phyloP scores from a whole-genome alignment of 2,329 filamentous ascomycete species.

The Exophiala oligosperma region DNA sequence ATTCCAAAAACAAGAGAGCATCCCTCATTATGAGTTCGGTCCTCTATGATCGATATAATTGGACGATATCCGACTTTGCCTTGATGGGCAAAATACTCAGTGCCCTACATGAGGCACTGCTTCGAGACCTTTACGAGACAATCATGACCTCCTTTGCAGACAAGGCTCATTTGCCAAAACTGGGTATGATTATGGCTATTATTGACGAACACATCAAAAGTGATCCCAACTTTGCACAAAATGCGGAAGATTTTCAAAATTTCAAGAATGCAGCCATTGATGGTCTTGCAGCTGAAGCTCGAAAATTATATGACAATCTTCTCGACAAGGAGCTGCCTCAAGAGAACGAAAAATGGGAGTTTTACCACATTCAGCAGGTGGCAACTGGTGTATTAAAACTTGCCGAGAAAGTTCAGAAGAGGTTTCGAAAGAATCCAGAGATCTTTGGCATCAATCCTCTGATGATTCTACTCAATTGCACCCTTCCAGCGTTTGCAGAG shows the following conservation, averaged over 20 bases:
- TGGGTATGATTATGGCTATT: slow-evolving; percentile 77
- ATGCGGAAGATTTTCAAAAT: slow-evolving; percentile 67
- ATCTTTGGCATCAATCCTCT: slow-evolving; percentile 75
- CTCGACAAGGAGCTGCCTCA: slow-evolving; percentile 79
- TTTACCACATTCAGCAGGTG: slow-evolving; percentile 84
- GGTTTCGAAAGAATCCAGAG: slow-evolving; percentile 82
- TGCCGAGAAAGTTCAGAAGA: slow-evolving; percentile 85
- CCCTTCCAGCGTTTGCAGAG: slow-evolving; percentile 86
- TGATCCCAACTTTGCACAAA: slow-evolving; percentile 73
- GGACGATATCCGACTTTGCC: slow-evolving; percentile 69
- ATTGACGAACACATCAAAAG: slow-evolving; percentile 78
- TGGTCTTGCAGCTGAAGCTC: slow-evolving; percentile 71
- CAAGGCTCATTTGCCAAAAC: slow-evolving; percentile 69
- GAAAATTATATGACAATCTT: slow-evolving; percentile 75
- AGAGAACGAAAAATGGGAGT: slow-evolving; percentile 81
- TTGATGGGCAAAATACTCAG: slow-evolving; percentile 74
- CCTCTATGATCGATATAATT: slow-evolving; percentile 61
- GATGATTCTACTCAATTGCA: slow-evolving; percentile 74
- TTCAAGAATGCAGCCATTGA: slow-evolving; percentile 73
- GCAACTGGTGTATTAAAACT: slow-evolving; percentile 83
- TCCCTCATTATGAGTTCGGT: slow-evolving; percentile 45
- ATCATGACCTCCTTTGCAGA: slow-evolving; percentile 84
- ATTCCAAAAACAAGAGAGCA: slow-evolving; percentile 57
- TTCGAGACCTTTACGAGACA: slow-evolving; percentile 85
- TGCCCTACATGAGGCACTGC: slow-evolving; percentile 74